Conservation (phyloP, 1,284 basidiomycete genomes). For the Golubevia pallescens region DNA sequence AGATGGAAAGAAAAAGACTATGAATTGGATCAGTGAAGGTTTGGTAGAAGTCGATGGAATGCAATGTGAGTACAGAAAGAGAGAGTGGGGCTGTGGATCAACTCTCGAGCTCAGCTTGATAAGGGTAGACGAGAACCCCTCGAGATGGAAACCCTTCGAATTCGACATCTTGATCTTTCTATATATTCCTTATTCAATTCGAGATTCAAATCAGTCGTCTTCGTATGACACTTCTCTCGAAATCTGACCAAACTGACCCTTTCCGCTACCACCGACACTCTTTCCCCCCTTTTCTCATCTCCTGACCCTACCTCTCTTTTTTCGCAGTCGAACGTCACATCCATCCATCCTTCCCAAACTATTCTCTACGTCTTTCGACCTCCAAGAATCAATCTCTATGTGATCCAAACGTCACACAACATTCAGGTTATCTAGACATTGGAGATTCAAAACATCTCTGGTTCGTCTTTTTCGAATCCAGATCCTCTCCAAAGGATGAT, state of each 20-base stretch:
- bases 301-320: too few species aligned
- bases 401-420: slow-evolving; percentile 59
- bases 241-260: neutral
- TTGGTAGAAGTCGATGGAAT: slow-evolving; percentile 44
- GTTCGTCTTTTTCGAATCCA: slow-evolving; percentile 65
- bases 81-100: neutral
- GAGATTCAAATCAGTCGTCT: neutral
- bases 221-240: slow-evolving; percentile 11
- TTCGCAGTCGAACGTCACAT: slow-evolving; percentile 32
- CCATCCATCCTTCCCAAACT: slow-evolving; percentile 53
- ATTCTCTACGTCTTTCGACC: slow-evolving; percentile 44
- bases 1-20: slow-evolving; percentile 25
- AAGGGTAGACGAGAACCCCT: too few species aligned
- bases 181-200: too few species aligned
- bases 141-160: too few species aligned
- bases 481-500: slow-evolving; percentile 58
- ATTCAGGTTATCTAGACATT: slow-evolving; percentile 65
- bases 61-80: slow-evolving; percentile 18
- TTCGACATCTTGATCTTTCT: too few species aligned
- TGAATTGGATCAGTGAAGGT: slow-evolving; percentile 36
- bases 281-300: too few species aligned
- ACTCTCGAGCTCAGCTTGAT: neutral
- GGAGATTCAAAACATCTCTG: slow-evolving; percentile 62
- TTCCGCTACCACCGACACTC: too few species aligned
- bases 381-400: slow-evolving; percentile 41